Evolutionary conservation across 345 rosid genomes (phyloP), one percentile per base, ranked within the genome.

Genomic region (Citrus reticulata): DNA sequence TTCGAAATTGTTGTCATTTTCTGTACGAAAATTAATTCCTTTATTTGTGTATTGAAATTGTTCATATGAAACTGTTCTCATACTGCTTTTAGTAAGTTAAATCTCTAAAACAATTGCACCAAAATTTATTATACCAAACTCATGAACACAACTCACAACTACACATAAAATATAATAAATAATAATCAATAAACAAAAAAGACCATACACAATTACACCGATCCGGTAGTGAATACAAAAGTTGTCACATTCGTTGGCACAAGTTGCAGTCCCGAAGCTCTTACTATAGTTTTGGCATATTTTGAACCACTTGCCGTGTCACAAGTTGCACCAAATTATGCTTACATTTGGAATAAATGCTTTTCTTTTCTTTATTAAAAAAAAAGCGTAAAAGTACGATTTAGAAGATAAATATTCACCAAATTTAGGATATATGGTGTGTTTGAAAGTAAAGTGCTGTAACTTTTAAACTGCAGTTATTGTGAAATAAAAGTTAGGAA

Each of bases 401-500:
- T 14, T 16, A 37, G 1, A 30, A 11, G 20, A 14, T 13, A 30
- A 63, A 63, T 29, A 13, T 63, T 0, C 9, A n/a, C 27, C 1
- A 22, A 22, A 59, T 22, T 22, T 7, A 59, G 14, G 14, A 22
- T 2, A n/a, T 10, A 32, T 0, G 5, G 0, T 4, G 5, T 32
- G 34, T 32, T 32, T 32, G 0, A 0, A 5, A 32, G 34, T 32
- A 0, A 4, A 5, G 34, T 32, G 0, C 0, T 32, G 5, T 32
- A 4, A 32, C 0, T 32, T 32, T 32, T 32, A 4, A 4, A 0
- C 0, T 32, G 34, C 5, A 32, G 5, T 0, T 32, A 0, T 0
- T 32, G 5, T 30, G 4, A 0, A 32, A 0, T 32, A 32, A 32
- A 32, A 32, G 0, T 32, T 32, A 32, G 0, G 34, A 32, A 32